phyloP scores from a whole-genome alignment of 441 rosid species.

The Melastoma candidum region DNA sequence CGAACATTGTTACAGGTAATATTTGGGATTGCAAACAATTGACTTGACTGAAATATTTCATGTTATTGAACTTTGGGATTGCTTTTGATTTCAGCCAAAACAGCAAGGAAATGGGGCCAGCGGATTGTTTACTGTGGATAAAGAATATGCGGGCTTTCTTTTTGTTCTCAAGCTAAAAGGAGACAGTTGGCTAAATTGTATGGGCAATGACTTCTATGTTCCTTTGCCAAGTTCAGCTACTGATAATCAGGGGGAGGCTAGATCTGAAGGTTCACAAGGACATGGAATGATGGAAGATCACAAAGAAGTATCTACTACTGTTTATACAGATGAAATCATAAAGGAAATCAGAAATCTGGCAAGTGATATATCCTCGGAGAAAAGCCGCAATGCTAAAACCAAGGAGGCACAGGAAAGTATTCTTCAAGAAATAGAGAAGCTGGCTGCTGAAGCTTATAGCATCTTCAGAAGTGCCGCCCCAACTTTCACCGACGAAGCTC shows the following conservation, averaged over 20 bases:
- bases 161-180: conserved; percentile 78
- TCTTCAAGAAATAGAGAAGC: conserved; percentile 89
- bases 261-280: conserved; percentile 23
- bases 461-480: conserved; percentile 71
- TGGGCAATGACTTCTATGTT: conserved; percentile 68
- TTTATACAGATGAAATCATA: conserved; percentile 54
- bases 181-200: conserved; percentile 54
- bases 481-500: conserved; percentile 46
- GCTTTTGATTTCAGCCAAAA: conserved; percentile 46
- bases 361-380: conserved; percentile 51
- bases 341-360: conserved; percentile 72
- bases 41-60: background rate
- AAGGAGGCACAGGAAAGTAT: conserved; percentile 76
- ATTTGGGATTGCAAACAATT: conserved; percentile 9
- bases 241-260: conserved; percentile 19
- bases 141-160: conserved; percentile 53
- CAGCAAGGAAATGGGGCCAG: conserved; percentile 46
- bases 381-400: conserved; percentile 38
- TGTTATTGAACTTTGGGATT: conserved; percentile 5
- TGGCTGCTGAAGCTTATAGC: conserved; percentile 97
- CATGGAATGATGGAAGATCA: conserved; percentile 29
- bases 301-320: conserved; percentile 32
- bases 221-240: conserved; percentile 48
- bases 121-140: conserved; percentile 60
- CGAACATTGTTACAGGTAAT: conserved; percentile 62